Evolutionary conservation across 352 stramenopile species (phyloP), one percentile per base, ranked within the genome.

Genomic region (Globisporangium radiosum): DNA sequence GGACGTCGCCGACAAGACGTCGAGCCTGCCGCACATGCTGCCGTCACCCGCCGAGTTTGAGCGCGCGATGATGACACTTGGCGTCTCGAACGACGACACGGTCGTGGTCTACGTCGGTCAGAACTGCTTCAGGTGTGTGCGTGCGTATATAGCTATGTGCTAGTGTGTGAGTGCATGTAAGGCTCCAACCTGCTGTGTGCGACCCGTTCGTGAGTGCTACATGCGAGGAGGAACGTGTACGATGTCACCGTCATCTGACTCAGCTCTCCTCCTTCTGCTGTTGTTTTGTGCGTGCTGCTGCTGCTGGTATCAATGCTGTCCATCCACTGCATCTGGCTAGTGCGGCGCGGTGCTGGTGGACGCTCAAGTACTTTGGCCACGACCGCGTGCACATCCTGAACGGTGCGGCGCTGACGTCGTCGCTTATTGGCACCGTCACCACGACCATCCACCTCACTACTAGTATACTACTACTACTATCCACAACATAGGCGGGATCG

Each of bases 321-420:
- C 11, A n/a, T n/a, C n/a, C n/a, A n/a, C n/a, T n/a, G n/a, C n/a
- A n/a, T n/a, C 10, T 47, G 42, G 38, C 10, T 58, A 93, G 85
- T 72, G 67, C 81, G 5, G 73, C 85, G 25, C 80, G 86, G 44
- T 88, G 80, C 64, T 96, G 85, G 87, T 95, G 83, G 79, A 97
- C 82, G 59, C 93, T 97, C 65, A 92, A 92, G 63, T 87, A 78
- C 57, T 96, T 97, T 71, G 90, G 89, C 5, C 85, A 96, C 57
- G 66, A 90, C 39, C 76, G 81, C 17, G 89, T 97, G 8, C 77
- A 94, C 61, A 85, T 97, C 37, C 65, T 97, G 38, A 87, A 97
- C 52, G 91, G 88, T 87, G 40, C 38, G 33, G 88, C 85, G 45
- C 38, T 14, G 15, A 33, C 45, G 13, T 36, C 45, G 9, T 47